phyloP scores from a whole-genome alignment of 1,139 yeast genomes.

The Protomyces lactucae-debilis region DNA sequence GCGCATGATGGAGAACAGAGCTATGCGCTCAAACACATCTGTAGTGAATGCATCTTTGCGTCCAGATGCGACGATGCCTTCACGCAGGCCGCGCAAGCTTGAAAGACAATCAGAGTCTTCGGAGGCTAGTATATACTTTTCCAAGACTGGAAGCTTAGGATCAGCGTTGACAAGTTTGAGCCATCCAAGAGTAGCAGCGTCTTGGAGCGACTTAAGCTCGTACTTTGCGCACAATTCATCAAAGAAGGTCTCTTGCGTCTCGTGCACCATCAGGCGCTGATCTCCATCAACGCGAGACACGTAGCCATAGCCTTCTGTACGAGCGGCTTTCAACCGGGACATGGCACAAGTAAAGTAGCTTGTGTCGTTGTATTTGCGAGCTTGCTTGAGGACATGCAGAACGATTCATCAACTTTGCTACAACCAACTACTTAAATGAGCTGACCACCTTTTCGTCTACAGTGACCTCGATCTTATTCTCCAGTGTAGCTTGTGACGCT shows the following conservation, averaged over 20 bases:
- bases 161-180: neutral
- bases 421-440: neutral
- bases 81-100: constrained; percentile 32
- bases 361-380: neutral
- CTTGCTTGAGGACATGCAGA: too few relatives aligned
- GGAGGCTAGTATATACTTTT: neutral
- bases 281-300: constrained; percentile 32
- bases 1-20: constrained; percentile 32
- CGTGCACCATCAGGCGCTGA: constrained; percentile 27
- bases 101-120: constrained; percentile 13
- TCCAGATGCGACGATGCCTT: constrained; percentile 30
- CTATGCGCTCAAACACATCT: constrained; percentile 30
- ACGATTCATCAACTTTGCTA: too few relatives aligned
- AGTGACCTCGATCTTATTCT: neutral
- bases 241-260: constrained; percentile 31
- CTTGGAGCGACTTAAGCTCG: constrained; percentile 2
- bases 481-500: neutral
- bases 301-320: constrained; percentile 30
- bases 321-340: neutral
- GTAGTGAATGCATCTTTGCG: constrained; percentile 29
- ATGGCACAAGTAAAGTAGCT: neutral
- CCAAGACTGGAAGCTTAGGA: neutral
- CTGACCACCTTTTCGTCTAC: neutral
- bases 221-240: constrained; percentile 13
- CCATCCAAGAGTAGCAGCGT: neutral